Conservation (phyloP, 208 protist species). For the Crithidia mellificae region DNA sequence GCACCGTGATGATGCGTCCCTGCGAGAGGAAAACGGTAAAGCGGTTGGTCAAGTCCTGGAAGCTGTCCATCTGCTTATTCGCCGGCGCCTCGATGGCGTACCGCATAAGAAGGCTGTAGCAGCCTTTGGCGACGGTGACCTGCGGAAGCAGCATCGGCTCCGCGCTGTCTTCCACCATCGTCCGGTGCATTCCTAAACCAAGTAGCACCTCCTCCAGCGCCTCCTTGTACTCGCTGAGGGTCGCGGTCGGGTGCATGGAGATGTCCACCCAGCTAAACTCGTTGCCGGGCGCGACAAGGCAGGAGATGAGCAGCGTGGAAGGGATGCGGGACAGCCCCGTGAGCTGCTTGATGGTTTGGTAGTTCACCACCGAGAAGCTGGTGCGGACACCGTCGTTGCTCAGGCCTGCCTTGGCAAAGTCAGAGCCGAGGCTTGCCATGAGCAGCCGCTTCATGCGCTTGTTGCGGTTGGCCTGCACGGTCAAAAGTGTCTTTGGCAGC, state of each 20-base stretch:
- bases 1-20: conserved; percentile 61
- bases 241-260: conserved; percentile 61
- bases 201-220: conserved; percentile 54
- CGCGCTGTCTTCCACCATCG: conserved; percentile 53
- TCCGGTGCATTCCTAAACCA: conserved; percentile 54
- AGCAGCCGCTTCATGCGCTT: conserved; percentile 49
- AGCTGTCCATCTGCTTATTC: conserved; percentile 50
- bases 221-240: conserved; percentile 61
- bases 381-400: conserved; percentile 56
- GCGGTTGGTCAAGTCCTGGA: conserved; percentile 80
- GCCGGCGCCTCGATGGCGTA: conserved; percentile 56
- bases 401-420: conserved; percentile 54
- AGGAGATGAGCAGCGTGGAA: conserved; percentile 66
- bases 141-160: conserved; percentile 80
- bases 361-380: conserved; percentile 62
- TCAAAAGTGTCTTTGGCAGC: conserved; percentile 7
- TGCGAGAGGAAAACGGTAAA: conserved; percentile 61
- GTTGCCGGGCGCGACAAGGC: conserved; percentile 35
- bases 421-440: conserved; percentile 46
- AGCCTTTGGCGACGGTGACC: conserved; percentile 51
- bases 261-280: conserved; percentile 67
- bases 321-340: conserved; percentile 59
- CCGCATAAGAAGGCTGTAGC: conserved; percentile 63
- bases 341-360: conserved; percentile 57
- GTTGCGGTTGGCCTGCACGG: conserved; percentile 35